These are phyloP conservation scores for Ensete glaucum DNA, from an alignment of 176 grass and related monocot species.

Conservation along the genomic window DNA sequence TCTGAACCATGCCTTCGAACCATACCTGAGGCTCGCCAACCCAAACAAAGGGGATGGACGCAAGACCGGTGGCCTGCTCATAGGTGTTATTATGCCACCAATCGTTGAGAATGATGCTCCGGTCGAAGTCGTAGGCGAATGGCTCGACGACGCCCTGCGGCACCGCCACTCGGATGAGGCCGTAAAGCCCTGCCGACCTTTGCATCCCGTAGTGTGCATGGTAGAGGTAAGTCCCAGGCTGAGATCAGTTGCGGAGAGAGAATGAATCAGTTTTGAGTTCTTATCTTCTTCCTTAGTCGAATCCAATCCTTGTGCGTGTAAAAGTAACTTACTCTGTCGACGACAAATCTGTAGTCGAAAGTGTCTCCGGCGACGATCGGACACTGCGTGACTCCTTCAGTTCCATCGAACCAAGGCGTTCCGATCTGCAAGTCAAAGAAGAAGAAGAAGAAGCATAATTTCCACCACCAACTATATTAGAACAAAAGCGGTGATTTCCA, in stretches of 20 bases:
- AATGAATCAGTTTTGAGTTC: background rate
- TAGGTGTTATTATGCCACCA: slow-evolving; percentile 86
- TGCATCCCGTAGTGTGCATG: slow-evolving; percentile 87
- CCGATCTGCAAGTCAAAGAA: slow-evolving; percentile 30
- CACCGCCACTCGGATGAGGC: slow-evolving; percentile 46
- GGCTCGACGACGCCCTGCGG: slow-evolving; percentile 29
- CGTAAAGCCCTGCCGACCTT: slow-evolving; percentile 66
- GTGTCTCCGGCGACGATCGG: slow-evolving; percentile 46
- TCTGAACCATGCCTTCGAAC: too few species aligned
- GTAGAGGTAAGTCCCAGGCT: slow-evolving; percentile 65
- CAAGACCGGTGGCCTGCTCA: slow-evolving; percentile 49
- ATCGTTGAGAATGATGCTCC: slow-evolving; percentile 60
- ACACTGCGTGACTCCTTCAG: slow-evolving; percentile 75
- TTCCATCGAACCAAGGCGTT: slow-evolving; percentile 77
- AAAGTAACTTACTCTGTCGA: slow-evolving; percentile 43
- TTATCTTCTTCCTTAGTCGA: background rate
- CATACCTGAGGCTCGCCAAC: slow-evolving; percentile 56
- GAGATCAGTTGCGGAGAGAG: background rate
- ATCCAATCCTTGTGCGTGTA: background rate
- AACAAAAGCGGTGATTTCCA: too few species aligned
- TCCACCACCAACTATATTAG: too few species aligned
- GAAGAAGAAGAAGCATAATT: background rate
- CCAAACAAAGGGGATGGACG: slow-evolving; percentile 38
- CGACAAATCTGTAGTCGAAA: slow-evolving; percentile 52
- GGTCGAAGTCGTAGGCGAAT: slow-evolving; percentile 56